Conservation (phyloP, 768 basidiomycete genomes). For the Pilatotrama ljubarskyi region DNA sequence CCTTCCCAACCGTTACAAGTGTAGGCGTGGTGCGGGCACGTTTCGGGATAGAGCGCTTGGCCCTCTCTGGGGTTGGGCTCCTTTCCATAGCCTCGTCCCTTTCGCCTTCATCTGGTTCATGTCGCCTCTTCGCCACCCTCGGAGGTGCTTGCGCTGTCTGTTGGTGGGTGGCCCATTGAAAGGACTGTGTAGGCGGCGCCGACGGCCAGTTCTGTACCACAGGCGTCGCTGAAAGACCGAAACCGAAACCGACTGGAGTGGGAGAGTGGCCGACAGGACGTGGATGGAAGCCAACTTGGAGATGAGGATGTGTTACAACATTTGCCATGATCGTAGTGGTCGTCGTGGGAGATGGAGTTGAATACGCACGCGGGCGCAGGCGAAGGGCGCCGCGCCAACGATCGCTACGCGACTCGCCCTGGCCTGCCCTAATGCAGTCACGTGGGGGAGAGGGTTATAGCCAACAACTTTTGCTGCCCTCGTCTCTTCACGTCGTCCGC, state of each 20-base stretch:
- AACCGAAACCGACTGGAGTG: conserved; percentile 73
- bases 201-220: conserved; percentile 51
- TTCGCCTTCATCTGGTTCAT: conserved; percentile 68
- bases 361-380: conserved; percentile 12
- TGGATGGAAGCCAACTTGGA: conserved; percentile 64
- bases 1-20: conserved; percentile 32
- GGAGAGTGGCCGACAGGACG: conserved; percentile 59
- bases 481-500: conserved; percentile 16
- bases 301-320: conserved; percentile 52
- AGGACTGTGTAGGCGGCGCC: conserved; percentile 37
- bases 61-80: conserved; percentile 81
- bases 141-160: conserved; percentile 46
- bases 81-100: conserved; percentile 80
- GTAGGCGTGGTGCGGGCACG: conserved; percentile 51
- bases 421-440: conserved; percentile 40
- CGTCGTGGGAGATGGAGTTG: conserved; percentile 16
- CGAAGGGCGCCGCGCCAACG: conserved; percentile 18
- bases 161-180: conserved; percentile 46
- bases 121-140: conserved; percentile 60
- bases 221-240: conserved; percentile 54
- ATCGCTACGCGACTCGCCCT: conserved; percentile 11
- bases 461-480: conserved; percentile 25
- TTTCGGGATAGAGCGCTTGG: conserved; percentile 69
- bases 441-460: conserved; percentile 33
- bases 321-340: conserved; percentile 60